Base-by-base conservation (phyloP, 2,329 filamentous ascomycete genomes). In the Triangularia verruculosa region DNA sequence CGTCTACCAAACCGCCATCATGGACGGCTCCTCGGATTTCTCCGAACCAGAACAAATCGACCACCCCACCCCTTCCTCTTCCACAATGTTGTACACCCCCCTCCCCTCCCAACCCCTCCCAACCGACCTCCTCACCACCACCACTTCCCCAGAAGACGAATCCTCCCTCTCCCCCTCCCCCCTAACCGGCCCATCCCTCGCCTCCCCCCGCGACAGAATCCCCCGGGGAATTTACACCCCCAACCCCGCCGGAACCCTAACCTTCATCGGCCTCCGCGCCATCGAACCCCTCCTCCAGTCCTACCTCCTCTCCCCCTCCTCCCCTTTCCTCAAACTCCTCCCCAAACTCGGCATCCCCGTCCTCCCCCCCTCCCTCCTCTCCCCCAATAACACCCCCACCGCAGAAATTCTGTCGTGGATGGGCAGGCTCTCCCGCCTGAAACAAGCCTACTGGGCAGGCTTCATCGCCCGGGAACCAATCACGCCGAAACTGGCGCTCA, bases 361-460 rank as follows among this genome's bases (percentile, higher is more conserved):
- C 7, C 72, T 84, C 24, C 68, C 76, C n/a, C 75, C 80, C 15
- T 72, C 77, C 15, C 73, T 77, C 7, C 66, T 76, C n/a, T 69
- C 76, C 53, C 78, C 77, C 3, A n/a, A n/a, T n/a, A n/a, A n/a
- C n/a, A 25, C 56, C 61, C n/a, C 62, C 25, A 43, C 30, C n/a
- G 62, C 66, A 25, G 55, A 62, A 8, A 75, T 85, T 54, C 74
- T 88, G 8, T 72, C 87, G 5, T 75, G 73, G 60, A 85, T 88
- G 82, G 77, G 81, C 22, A 74, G 78, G 51, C 85, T 81, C 61
- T 79, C 77, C 43, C 76, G 79, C 24, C 63, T 81, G 27, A 88
- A 88, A 75, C 85, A 88, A 64, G 80, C 82, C 69, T 81, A 82
- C 73, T 85, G 83, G 82, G 74, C 82, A 13, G 70, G 77, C 1